Evolutionary conservation across 2,329 filamentous ascomycete species (phyloP), one percentile per base, ranked within the genome.

Genomic region (Berkeleyomyces rouxiae): DNA sequence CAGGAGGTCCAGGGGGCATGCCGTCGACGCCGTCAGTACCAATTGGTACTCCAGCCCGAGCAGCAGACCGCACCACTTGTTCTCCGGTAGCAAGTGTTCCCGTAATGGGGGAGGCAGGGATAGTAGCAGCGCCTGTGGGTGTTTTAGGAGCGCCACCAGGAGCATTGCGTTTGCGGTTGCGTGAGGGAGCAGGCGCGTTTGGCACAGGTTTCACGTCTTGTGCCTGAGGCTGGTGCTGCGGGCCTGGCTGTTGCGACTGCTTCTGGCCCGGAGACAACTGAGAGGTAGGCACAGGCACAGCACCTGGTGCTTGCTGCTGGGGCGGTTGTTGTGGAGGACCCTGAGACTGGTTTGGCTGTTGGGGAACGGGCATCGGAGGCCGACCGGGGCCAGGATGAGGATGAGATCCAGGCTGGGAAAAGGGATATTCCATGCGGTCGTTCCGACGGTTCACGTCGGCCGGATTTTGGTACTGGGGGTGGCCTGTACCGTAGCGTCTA

Each of bases 381-480:
- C 74, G 75, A 60, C 71, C 71, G 60, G 75, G 73, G 37, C 71
- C 69, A 58, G 71, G 69, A 66, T 76, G 74, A 62, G 74, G 72
- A 66, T 72, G 72, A 66, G 71, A 68, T 66, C 72, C 73, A 59
- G 73, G 71, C 67, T 75, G 74, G 58, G 73, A 72, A 61, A 76
- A 77, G 57, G 73, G 71, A 63, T 76, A 76, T 23, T 76, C 74
- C 68, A 75, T 74, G 62, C 73, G 73, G 66, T 76, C 74, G 67
- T 72, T 72, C 63, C 75, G 74, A 65, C 74, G 74, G 67, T 71
- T 73, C n/a, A 62, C 43, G 47, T 58, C 61, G 77, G 81, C 77
- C 66, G 81, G 40, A 67, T 74, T 70, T 70, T 77, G 78, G 68
- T 81, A 81, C 62, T 75, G 70, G 69, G 81, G 77, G 65, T 69